Evolutionary conservation across 495 filamentous ascomycete species (phyloP).

Genomic region (Bombardia bombarda): DNA sequence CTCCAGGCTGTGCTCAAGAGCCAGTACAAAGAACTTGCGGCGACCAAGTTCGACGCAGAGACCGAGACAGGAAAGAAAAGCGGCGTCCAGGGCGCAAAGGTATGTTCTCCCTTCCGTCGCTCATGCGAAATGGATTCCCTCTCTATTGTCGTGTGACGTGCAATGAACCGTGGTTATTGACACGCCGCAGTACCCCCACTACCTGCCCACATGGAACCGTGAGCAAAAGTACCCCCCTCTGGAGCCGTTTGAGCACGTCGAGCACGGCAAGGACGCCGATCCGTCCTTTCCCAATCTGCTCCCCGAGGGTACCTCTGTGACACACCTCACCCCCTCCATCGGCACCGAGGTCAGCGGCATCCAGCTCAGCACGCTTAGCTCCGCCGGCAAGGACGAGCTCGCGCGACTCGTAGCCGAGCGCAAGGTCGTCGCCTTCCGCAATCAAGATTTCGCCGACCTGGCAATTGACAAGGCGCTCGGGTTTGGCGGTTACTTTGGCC

Average conservation of each 20-base stretch:
- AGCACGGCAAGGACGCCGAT: slow-evolving; percentile 69
- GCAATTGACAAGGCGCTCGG: slow-evolving; percentile 60
- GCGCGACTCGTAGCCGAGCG: slow-evolving; percentile 70
- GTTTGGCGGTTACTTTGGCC: slow-evolving; percentile 72
- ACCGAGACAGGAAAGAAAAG: slow-evolving; percentile 38
- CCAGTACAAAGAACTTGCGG: slow-evolving; percentile 55
- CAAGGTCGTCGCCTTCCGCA: slow-evolving; percentile 73
- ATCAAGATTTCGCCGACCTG: slow-evolving; percentile 72
- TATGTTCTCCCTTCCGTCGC: too few species aligned
- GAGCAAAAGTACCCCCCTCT: slow-evolving; percentile 56
- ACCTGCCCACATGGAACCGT: slow-evolving; percentile 66
- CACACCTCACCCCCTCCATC: slow-evolving; percentile 62
- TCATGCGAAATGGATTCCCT: too few species aligned
- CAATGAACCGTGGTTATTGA: background rate
- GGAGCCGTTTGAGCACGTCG: slow-evolving; percentile 59
- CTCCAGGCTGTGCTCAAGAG: slow-evolving; percentile 35
- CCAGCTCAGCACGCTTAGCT: slow-evolving; percentile 60
- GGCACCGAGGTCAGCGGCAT: slow-evolving; percentile 71
- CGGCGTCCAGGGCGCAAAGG: slow-evolving; percentile 38
- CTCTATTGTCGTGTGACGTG: background rate
- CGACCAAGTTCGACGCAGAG: slow-evolving; percentile 44
- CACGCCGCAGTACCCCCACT: slow-evolving; percentile 56
- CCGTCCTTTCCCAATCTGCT: slow-evolving; percentile 60
- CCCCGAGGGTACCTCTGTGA: slow-evolving; percentile 35
- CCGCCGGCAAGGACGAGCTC: slow-evolving; percentile 69